phyloP scores from a whole-genome alignment of 495 filamentous ascomycete species.

The Astrocystis sublimbata region DNA sequence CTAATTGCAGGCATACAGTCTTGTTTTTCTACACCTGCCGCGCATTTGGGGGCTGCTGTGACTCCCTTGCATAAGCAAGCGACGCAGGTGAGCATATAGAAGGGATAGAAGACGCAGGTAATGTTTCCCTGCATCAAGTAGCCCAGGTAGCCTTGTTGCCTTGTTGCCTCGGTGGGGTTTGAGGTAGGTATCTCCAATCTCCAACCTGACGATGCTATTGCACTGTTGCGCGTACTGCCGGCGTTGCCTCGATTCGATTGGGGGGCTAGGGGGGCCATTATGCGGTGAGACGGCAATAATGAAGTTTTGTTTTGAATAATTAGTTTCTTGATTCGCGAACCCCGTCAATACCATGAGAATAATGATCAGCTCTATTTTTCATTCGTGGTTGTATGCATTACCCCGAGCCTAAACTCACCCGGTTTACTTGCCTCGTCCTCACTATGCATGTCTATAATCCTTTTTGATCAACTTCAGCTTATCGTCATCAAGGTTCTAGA shows the following conservation, averaged over 20 bases:
- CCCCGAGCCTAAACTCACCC: background rate
- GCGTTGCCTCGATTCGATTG: background rate
- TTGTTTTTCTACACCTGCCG: background rate
- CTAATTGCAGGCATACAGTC: background rate
- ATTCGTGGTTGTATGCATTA: background rate
- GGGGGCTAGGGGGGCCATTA: background rate
- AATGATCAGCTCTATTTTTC: background rate
- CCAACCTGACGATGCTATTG: background rate
- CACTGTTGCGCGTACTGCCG: background rate
- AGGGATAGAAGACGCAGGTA: background rate
- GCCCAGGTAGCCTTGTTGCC: conserved; percentile 4
- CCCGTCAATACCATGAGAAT: background rate
- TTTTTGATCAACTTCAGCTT: too few species aligned
- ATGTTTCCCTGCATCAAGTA: background rate
- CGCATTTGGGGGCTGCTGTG: background rate
- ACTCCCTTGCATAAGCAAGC: background rate
- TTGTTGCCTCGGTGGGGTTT: background rate
- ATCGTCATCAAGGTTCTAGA: too few species aligned
- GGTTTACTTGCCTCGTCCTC: background rate
- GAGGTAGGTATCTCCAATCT: background rate
- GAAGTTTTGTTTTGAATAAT: background rate
- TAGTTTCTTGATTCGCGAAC: background rate
- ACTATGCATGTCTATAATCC: too few species aligned
- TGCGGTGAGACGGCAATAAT: conserved; percentile 1
- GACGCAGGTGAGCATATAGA: background rate